Evolutionary conservation across 2,329 filamentous ascomycete genomes (phyloP), one percentile per base, ranked within the genome.

Genomic region (Aspergillus neoniger): DNA sequence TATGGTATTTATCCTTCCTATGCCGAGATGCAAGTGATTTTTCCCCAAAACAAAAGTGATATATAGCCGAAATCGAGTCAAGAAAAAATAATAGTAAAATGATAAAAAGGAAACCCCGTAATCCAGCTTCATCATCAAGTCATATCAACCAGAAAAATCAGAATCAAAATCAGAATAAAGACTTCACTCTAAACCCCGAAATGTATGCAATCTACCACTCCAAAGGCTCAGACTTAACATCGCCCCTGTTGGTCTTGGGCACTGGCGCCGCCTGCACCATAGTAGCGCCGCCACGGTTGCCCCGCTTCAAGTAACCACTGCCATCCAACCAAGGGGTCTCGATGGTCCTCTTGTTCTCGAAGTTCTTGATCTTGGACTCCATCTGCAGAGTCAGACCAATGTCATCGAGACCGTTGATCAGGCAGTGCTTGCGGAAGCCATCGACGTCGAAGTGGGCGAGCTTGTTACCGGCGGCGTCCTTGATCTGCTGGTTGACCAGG

Each of bases 261-360:
- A 96, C 88, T 5, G 91, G 87, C 10, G 80, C 84, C 10, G 87
- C 86, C 70, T 86, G 81, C 19, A 89, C 80, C 81, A 85, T 87
- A 9, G 87, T 85, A 2, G 86, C 64, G 23, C 71, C 83, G 4
- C 85, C 84, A 63, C 82, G 74, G 65, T 82, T 81, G 43, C 76
- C 76, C 59, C 82, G 79, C 65, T 81, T 83, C 61, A 98, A 83
- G 75, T 96, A 98, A 0, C 88, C 91, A 44, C 84, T 88, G 36
- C 94, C 95, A 72, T 97, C 92, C 66, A 98, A 80, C 94, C 94
- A 98, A 2, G 95, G 94, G 21, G 91, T 96, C 63, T 91, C 85
- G 55, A 83, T 78, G 9, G 89, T 89, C 74, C 92, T 86, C 77
- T 88, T 88, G 69, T 81, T 81, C 86, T 98, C 94, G 71, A 95